Evolutionary conservation across 2,329 filamentous ascomycete species (phyloP).

Genomic region (Nemania sp.): DNA sequence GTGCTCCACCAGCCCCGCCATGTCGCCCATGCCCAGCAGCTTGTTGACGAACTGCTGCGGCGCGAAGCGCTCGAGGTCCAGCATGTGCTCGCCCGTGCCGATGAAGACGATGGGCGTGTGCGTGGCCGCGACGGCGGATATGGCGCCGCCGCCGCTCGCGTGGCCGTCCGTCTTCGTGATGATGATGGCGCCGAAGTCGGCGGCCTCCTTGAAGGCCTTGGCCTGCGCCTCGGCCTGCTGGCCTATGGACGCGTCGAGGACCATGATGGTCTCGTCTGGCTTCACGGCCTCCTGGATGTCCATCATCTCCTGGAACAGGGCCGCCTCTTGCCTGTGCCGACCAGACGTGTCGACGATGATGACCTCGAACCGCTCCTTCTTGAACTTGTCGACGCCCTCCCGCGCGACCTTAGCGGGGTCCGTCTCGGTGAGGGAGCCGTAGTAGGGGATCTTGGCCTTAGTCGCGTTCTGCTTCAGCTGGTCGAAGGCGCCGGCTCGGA

Average conservation of each 20-base stretch:
- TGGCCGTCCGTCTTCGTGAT: conserved; percentile 99
- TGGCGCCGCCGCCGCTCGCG: conserved; percentile 92
- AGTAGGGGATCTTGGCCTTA: conserved; percentile 99
- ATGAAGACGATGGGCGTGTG: conserved; percentile 98
- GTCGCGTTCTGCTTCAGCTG: conserved; percentile 99
- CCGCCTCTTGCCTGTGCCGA: conserved; percentile 90
- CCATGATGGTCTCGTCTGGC: conserved; percentile 98
- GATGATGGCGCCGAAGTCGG: conserved; percentile 97
- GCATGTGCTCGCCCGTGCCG: conserved; percentile 95
- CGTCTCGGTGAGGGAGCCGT: conserved; percentile 93
- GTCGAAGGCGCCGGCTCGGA: conserved; percentile 97
- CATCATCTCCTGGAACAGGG: conserved; percentile 95
- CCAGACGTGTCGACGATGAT: conserved; percentile 99
- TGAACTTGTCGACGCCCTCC: conserved; percentile 98
- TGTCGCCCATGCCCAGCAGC: conserved; percentile 94
- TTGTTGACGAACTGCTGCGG: conserved; percentile 94
- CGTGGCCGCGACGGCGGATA: conserved; percentile 94
- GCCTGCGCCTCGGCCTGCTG: conserved; percentile 94
- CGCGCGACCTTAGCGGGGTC: conserved; percentile 90
- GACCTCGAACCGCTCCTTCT: conserved; percentile 96
- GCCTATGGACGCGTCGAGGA: conserved; percentile 93
- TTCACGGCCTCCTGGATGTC: conserved; percentile 91
- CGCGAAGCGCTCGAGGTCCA: conserved; percentile 90
- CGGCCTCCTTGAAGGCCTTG: conserved; percentile 95
- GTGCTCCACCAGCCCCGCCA: conserved; percentile 92